These are phyloP conservation scores for Sodiomyces alkalinus DNA, from an alignment of 2,329 filamentous ascomycete species.

Conservation along the genomic window DNA sequence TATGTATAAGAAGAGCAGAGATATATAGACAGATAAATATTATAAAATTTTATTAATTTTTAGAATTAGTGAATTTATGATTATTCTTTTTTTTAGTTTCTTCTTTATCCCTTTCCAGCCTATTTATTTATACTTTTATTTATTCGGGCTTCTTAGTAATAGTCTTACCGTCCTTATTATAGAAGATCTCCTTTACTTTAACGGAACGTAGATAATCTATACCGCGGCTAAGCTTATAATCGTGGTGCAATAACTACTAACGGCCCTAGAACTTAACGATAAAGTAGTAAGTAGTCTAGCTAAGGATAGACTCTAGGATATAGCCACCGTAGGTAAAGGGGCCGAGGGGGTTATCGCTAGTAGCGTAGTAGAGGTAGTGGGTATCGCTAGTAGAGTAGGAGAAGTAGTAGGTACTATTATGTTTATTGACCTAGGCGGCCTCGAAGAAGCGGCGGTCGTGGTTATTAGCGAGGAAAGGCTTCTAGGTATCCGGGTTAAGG, in stretches of 20 bases:
- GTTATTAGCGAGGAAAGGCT: slow-evolving; percentile 47
- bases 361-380: slow-evolving; percentile 58
- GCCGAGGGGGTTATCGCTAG: slow-evolving; percentile 46
- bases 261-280: slow-evolving; percentile 57
- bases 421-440: slow-evolving; percentile 67
- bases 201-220: slow-evolving; percentile 59
- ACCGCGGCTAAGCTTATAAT: slow-evolving; percentile 51
- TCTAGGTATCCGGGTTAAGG: slow-evolving; percentile 43
- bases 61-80: no score
- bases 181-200: slow-evolving; percentile 61
- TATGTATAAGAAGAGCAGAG: no score
- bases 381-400: slow-evolving; percentile 67
- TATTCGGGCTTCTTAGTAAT: slow-evolving; percentile 25
- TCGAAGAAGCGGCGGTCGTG: slow-evolving; percentile 68
- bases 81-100: no score
- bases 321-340: slow-evolving; percentile 59
- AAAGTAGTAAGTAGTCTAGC: slow-evolving; percentile 72
- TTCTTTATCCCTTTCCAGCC: no score
- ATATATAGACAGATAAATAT: no score
- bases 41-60: no score
- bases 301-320: slow-evolving; percentile 60
- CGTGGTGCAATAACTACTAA: slow-evolving; percentile 68
- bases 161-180: slow-evolving; percentile 51
- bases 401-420: slow-evolving; percentile 55
- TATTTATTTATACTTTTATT: no score